phyloP scores from a whole-genome alignment of 768 basidiomycete species.

The Trametes villosa region DNA sequence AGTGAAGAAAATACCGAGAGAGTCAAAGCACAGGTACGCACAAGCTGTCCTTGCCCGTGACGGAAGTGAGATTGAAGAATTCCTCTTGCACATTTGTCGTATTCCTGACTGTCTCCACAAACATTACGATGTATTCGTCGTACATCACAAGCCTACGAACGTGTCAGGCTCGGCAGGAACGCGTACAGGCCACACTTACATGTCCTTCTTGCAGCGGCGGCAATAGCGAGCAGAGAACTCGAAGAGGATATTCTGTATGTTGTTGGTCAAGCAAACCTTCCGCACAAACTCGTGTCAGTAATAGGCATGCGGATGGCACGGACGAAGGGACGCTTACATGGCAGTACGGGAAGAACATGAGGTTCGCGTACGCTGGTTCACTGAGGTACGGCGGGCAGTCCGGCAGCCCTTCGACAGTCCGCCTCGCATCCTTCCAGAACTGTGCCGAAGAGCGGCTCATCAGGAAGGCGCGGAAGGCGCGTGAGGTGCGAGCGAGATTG shows the following conservation, averaged over 20 bases:
- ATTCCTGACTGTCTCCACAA: not conserved
- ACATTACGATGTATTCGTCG: not conserved
- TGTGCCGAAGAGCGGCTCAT: conserved; percentile 12
- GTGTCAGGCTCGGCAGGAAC: not conserved
- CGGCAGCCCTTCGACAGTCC: conserved; percentile 19
- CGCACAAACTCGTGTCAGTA: too few species aligned
- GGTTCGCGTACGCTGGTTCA: conserved; percentile 26
- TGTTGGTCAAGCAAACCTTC: conserved; percentile 19
- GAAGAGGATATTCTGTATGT: conserved; percentile 15
- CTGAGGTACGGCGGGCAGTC: conserved; percentile 22
- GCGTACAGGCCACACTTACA: not conserved
- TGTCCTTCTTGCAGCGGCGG: conserved; percentile 9
- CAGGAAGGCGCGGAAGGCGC: conserved; percentile 21
- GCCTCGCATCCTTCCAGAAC: conserved; percentile 18
- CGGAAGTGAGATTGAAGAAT: not conserved
- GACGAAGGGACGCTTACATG: conserved; percentile 18
- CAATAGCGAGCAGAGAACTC: conserved; percentile 22
- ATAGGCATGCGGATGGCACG: too few species aligned
- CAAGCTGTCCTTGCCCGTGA: not conserved
- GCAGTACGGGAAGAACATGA: conserved; percentile 22
- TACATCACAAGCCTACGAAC: not conserved
- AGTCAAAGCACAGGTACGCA: too few species aligned
- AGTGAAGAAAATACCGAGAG: not conserved
- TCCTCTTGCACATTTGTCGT: not conserved
- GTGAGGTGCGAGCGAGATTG: conserved; percentile 19